Conservation (phyloP, 1,284 basidiomycete genomes). For the Apiotrichum gamsii region DNA sequence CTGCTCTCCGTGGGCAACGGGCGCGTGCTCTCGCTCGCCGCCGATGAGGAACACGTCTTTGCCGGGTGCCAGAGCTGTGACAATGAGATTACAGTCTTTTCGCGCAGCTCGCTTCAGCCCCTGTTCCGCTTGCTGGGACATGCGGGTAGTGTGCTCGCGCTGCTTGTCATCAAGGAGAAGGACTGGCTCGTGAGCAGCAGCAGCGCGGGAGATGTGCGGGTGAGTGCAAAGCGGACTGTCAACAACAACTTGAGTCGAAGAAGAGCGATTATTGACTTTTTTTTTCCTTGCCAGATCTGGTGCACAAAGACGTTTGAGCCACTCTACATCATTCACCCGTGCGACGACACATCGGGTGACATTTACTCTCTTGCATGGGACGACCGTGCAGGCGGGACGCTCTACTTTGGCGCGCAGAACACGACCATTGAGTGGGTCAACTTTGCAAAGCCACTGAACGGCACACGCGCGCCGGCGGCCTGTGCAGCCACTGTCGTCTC, state of each 20-base stretch:
- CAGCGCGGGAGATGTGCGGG: slow-evolving; percentile 67
- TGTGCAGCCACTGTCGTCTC: neutral
- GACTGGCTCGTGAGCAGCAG: slow-evolving; percentile 77
- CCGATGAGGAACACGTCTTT: slow-evolving; percentile 67
- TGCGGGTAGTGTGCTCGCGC: slow-evolving; percentile 72
- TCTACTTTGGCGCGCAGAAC: slow-evolving; percentile 82
- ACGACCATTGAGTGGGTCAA: slow-evolving; percentile 80
- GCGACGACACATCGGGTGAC: slow-evolving; percentile 81
- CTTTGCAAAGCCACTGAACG: slow-evolving; percentile 48
- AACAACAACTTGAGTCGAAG: too few relatives aligned
- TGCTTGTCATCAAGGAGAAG: slow-evolving; percentile 69
- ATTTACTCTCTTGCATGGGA: slow-evolving; percentile 84
- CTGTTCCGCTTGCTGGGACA: slow-evolving; percentile 75
- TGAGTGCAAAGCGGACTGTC: slow-evolving; percentile 38
- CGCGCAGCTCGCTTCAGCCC: slow-evolving; percentile 62
- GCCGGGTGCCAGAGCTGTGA: slow-evolving; percentile 74
- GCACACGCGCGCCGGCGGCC: neutral
- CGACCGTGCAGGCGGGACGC: slow-evolving; percentile 56
- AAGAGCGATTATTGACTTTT: too few relatives aligned
- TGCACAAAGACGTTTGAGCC: slow-evolving; percentile 63
- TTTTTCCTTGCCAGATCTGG: slow-evolving; percentile 62
- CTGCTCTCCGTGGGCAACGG: slow-evolving; percentile 41
- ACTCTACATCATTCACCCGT: slow-evolving; percentile 73
- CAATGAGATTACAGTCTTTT: slow-evolving; percentile 68
- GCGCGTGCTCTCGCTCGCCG: slow-evolving; percentile 64